Percentiles rank a stretch among this genome's conserved stretches.
Evolutionary conservation across 2,329 filamentous ascomycete genomes (phyloP).

Genomic region (Bipolaris bicolor): DNA sequence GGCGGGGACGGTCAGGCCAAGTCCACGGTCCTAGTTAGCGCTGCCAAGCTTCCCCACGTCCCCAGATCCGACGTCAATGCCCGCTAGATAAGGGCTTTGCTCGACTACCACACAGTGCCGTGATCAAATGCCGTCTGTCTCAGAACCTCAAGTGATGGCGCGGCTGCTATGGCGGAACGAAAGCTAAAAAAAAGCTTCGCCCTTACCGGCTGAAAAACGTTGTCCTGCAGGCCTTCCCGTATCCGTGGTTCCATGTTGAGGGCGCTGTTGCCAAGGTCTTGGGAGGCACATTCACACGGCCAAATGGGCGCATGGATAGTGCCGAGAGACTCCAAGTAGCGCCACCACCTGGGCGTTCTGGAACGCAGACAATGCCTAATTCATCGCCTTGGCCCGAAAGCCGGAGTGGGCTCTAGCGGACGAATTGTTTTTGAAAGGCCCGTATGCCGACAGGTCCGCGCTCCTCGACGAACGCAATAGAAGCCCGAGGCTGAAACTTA

Average conservation of each 20-base stretch:
- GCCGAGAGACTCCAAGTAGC: slow-evolving; percentile 35
- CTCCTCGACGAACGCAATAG: slow-evolving; percentile 1
- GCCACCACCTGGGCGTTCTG: slow-evolving; percentile 40
- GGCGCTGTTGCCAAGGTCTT: slow-evolving; percentile 47
- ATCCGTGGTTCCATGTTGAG: slow-evolving; percentile 25
- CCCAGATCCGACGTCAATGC: slow-evolving; percentile 13
- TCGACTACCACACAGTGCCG: neutral
- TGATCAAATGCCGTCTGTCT: neutral
- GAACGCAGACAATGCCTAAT: slow-evolving; percentile 42
- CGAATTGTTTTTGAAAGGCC: slow-evolving; percentile 21
- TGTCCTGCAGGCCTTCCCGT: slow-evolving; percentile 27
- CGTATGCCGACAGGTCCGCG: slow-evolving; percentile 21
- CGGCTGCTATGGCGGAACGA: slow-evolving; percentile 2
- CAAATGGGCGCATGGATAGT: slow-evolving; percentile 29
- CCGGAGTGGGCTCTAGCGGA: slow-evolving; percentile 18
- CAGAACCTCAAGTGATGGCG: neutral
- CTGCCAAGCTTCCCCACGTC: slow-evolving; percentile 21
- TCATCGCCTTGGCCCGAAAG: slow-evolving; percentile 42
- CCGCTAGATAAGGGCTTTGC: neutral
- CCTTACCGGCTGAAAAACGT: slow-evolving; percentile 18
- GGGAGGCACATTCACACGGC: slow-evolving; percentile 39
- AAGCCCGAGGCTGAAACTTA: slow-evolving; percentile 27
- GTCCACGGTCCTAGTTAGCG: slow-evolving; percentile 6
- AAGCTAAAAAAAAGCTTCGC: slow-evolving; percentile 38
- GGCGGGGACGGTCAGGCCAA: slow-evolving; percentile 12